phyloP scores from a whole-genome alignment of 164 flowering plant species.

The Chloranthus sessilifolius region DNA sequence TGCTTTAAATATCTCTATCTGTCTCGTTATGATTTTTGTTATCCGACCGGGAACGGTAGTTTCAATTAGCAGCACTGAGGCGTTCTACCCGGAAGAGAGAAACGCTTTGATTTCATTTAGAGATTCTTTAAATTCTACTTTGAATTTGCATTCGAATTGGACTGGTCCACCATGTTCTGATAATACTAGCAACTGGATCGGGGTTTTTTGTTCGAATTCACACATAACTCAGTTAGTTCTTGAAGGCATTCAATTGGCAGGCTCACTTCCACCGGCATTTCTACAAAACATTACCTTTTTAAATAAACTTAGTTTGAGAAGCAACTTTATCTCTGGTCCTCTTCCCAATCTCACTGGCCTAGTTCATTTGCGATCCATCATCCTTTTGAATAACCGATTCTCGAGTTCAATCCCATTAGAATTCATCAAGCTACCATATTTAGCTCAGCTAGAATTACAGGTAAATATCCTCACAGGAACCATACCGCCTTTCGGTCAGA shows the following conservation, averaged over 20 bases:
- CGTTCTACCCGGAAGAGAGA: constrained; percentile 9
- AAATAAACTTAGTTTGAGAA: constrained; percentile 11
- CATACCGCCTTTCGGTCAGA: constrained; percentile 16
- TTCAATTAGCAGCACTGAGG: neutral
- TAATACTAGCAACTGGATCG: constrained; percentile 12
- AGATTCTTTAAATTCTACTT: constrained; percentile 9
- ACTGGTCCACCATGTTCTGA: constrained; percentile 14
- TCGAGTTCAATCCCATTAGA: constrained; percentile 15
- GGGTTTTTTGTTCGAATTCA: constrained; percentile 9
- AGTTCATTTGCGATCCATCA: neutral
- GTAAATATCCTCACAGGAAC: constrained; percentile 7
- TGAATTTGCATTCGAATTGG: constrained; percentile 13
- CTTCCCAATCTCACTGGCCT: constrained; percentile 10
- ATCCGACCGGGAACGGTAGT: neutral
- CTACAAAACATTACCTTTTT: constrained; percentile 6
- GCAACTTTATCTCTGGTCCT: constrained; percentile 12
- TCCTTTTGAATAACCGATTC: constrained; percentile 8
- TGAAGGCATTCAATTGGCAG: constrained; percentile 12
- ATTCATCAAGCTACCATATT: constrained; percentile 2
- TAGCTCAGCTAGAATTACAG: constrained; percentile 11
- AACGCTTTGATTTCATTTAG: constrained; percentile 11
- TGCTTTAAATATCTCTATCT: neutral
- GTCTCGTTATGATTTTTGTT: neutral
- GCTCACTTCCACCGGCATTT: constrained; percentile 10
- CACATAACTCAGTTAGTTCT: constrained; percentile 14